Evolutionary conservation across 441 rosid species (phyloP).

Genomic region (Corymbia calophylla): DNA sequence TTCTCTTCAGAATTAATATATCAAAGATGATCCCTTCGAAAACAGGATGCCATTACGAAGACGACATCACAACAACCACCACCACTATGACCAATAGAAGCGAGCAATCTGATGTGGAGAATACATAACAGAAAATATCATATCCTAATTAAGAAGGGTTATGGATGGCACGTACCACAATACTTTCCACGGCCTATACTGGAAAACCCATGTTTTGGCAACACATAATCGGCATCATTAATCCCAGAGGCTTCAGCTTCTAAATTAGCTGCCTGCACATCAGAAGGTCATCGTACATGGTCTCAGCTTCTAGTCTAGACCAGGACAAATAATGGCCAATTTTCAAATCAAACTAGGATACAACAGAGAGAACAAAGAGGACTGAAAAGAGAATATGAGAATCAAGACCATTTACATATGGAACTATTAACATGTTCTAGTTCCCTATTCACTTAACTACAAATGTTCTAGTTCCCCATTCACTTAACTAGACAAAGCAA

Average conservation of each 20-base stretch:
- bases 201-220: slow-evolving; percentile 58
- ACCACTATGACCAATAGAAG: not conserved
- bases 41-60: not conserved
- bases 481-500: not conserved
- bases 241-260: slow-evolving; percentile 74
- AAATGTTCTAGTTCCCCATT: not conserved
- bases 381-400: not conserved
- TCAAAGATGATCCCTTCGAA: not conserved
- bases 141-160: not conserved
- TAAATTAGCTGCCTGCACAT: slow-evolving; percentile 68
- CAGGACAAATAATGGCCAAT: not conserved
- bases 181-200: slow-evolving; percentile 60
- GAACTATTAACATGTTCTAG: not conserved
- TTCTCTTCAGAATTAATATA: not conserved
- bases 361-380: not conserved
- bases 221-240: slow-evolving; percentile 50
- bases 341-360: not conserved
- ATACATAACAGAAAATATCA: not conserved
- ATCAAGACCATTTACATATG: not conserved
- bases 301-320: not conserved
- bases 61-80: not conserved
- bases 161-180: slow-evolving; percentile 45
- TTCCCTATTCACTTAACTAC: not conserved
- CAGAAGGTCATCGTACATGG: not conserved
- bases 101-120: not conserved